Evolutionary conservation across 257 asterid species (phyloP), one percentile per base, ranked within the genome.

Genomic region (Lycium barbarum): DNA sequence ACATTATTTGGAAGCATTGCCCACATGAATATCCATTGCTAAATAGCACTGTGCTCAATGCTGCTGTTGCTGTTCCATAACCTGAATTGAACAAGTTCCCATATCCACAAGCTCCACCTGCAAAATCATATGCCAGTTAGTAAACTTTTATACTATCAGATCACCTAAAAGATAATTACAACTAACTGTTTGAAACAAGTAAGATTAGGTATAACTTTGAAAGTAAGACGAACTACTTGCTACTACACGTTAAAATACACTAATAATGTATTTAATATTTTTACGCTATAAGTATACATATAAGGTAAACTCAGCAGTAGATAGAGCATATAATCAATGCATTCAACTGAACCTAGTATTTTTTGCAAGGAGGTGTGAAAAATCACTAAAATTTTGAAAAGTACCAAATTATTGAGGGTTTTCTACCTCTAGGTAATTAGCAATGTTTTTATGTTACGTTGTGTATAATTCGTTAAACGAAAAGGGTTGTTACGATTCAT

Each of bases 71-170:
- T 9, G 93, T 87, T 35, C 98, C 98, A 83, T 93, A 95, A 3
- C 98, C 98, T 62, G 83, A 91, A 81, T 22, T 88, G 85, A 90
- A 89, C 67, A 93, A 82, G 55, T 95, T 93, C 5, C 95, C 98
- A 61, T 93, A 95, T 1, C 97, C 97, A 89, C 98, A 93, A 5
- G 98, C 97, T 62, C 97, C 97, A 7, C 98, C 97, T 93, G 70
- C 71, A 74, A 58, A 36, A 67, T 2, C 20, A 33, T 14, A 40
- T 26, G 33, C 1, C 33, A 38, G 5, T 38, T 38, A 38, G 43
- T 38, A 38, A 38, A 38, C 6, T 38, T 3, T 33, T 66, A 35
- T 13, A 14, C 2, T 35, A 1, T 33, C 45, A 66, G 2, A 66
- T 66, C 20, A 35, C 6, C 2, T 35, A 35, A 13, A 2, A 35